A percentile compares a stretch with the other conserved stretches of the same genome.
phyloP scores from a whole-genome alignment of 352 stramenopile genomes.

The Pythium utonaiense region DNA sequence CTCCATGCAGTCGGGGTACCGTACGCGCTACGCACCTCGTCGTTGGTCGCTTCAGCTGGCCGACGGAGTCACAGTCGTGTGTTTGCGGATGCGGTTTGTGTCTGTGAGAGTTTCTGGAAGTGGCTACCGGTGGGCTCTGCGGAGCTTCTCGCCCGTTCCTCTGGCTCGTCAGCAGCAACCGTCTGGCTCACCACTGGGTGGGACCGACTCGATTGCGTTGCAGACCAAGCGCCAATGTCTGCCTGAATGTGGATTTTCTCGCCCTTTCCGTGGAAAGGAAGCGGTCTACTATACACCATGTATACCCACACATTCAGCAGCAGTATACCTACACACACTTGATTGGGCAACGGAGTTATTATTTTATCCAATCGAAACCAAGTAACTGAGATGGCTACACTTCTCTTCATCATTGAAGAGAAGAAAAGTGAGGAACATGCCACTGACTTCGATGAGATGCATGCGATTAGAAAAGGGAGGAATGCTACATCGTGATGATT shows the following conservation, averaged over 20 bases:
- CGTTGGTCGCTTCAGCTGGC: background rate
- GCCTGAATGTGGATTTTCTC: background rate
- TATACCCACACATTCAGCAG: background rate
- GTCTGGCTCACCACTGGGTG: slow-evolving; percentile 1
- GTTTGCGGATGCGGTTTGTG: background rate
- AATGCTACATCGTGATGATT: no score
- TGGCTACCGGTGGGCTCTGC: no score
- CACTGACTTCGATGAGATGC: no score
- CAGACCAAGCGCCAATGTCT: background rate
- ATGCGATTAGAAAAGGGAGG: no score
- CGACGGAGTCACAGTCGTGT: background rate
- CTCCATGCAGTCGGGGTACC: background rate
- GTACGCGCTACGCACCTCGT: background rate
- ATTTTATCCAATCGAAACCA: no score
- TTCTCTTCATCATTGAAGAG: no score
- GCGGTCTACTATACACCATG: background rate
- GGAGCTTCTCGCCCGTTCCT: background rate
- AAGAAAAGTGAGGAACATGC: no score
- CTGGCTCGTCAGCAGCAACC: background rate
- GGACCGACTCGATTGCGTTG: background rate
- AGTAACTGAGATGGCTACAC: background rate
- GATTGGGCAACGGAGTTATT: background rate
- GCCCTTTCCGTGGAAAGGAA: background rate
- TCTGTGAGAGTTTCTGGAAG: no score
- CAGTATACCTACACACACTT: background rate